These are phyloP conservation scores for Brachypodium distachyon DNA, from an alignment of 202 grass and related monocot species.

Conservation along the genomic window DNA sequence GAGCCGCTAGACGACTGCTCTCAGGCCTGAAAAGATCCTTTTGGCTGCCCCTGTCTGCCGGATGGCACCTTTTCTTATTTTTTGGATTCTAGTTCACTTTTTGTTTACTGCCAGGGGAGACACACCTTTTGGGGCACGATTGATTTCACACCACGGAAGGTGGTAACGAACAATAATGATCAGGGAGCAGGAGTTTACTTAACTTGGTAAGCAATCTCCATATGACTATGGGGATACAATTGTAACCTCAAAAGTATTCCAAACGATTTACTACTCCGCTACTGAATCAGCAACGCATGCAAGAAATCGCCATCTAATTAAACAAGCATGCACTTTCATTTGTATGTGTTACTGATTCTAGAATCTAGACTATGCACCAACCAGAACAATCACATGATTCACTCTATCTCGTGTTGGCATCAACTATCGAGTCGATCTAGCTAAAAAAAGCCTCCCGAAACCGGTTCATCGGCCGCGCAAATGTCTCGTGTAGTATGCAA, in stretches of 20 bases:
- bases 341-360: not conserved
- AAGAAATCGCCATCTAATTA: no score
- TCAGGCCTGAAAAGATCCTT: constrained; percentile 12
- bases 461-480: no score
- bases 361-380: not conserved
- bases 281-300: no score
- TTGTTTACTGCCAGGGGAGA: not conserved
- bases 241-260: not conserved
- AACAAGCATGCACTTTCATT: no score
- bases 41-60: constrained; percentile 8
- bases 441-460: not conserved
- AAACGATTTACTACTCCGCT: no score
- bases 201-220: not conserved
- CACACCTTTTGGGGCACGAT: not conserved
- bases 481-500: no score
- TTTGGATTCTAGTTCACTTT: not conserved
- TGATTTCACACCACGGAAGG: not conserved
- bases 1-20: not conserved
- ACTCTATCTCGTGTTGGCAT: not conserved
- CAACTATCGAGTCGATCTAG: no score
- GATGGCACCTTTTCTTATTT: not conserved
- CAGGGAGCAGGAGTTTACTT: not conserved
- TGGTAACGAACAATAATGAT: not conserved
- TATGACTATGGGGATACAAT: not conserved
- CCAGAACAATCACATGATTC: not conserved